These are phyloP conservation scores for Paecilomyces formosus DNA, from an alignment of 2,329 filamentous ascomycete species.

Conservation along the genomic window DNA sequence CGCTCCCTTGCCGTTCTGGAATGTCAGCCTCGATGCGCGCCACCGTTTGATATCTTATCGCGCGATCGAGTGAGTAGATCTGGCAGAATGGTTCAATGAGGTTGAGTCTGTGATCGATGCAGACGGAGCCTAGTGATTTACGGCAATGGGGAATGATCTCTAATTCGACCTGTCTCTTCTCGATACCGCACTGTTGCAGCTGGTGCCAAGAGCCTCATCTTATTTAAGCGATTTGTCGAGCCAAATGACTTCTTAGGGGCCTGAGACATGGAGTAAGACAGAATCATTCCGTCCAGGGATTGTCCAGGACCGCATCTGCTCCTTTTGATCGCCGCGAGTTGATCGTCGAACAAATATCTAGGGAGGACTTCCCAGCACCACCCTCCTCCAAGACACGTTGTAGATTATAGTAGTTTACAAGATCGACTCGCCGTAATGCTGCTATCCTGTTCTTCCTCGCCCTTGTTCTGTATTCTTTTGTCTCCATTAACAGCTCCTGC, in stretches of 20 bases:
- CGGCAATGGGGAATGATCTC: not conserved
- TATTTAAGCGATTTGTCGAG: not conserved
- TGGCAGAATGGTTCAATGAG: not conserved
- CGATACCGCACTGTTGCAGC: not conserved
- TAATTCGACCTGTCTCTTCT: not conserved
- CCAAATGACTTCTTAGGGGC: not conserved
- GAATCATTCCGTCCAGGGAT: not conserved
- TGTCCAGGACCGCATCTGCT: no score
- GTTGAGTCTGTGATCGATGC: not conserved
- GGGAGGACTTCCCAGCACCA: not conserved
- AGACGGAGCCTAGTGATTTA: not conserved
- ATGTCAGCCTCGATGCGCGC: not conserved
- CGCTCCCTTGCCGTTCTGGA: not conserved
- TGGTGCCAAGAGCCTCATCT: not conserved
- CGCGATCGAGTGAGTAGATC: not conserved
- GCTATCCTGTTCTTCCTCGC: not conserved
- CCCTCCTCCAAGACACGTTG: not conserved
- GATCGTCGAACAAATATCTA: no score
- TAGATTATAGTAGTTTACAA: not conserved
- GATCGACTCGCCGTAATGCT: not conserved
- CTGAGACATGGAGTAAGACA: not conserved
- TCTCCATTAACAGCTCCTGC: not conserved
- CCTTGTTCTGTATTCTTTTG: not conserved
- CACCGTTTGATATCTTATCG: not conserved
- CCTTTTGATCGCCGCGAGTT: no score